phyloP scores from a whole-genome alignment of 2,329 filamentous ascomycete genomes.

The Aspergillus ustus region DNA sequence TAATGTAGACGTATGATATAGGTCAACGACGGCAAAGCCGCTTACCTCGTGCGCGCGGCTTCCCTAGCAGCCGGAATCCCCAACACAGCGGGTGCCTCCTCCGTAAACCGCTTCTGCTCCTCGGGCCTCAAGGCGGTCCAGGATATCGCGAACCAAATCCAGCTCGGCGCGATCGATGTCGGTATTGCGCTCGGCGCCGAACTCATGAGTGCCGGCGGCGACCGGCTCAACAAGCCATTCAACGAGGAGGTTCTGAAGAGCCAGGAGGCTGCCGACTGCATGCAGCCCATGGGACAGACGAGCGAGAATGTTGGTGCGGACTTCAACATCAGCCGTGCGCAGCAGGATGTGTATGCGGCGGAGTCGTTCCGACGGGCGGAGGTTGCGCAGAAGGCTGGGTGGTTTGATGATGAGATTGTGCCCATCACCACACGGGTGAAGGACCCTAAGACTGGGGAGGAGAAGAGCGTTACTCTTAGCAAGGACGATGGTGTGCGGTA shows the following conservation, averaged over 20 bases:
- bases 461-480: conserved; percentile 76
- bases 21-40: conserved; percentile 83
- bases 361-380: conserved; percentile 90
- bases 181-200: conserved; percentile 90
- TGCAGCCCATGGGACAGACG: conserved; percentile 97
- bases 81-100: conserved; percentile 80
- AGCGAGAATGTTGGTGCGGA: conserved; percentile 93
- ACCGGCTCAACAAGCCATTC: conserved; percentile 73
- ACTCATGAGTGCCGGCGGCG: conserved; percentile 78
- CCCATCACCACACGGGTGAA: conserved; percentile 83
- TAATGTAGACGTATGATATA: conserved; percentile 19
- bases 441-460: conserved; percentile 79
- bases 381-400: conserved; percentile 84
- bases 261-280: conserved; percentile 82
- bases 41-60: conserved; percentile 89
- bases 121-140: conserved; percentile 94
- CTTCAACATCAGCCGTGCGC: conserved; percentile 79
- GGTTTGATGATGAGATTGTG: conserved; percentile 91
- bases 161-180: conserved; percentile 77
- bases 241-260: conserved; percentile 74
- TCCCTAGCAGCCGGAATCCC: conserved; percentile 91
- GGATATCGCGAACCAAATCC: conserved; percentile 90
- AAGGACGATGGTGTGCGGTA: conserved; percentile 89
- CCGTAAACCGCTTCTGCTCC: conserved; percentile 95
- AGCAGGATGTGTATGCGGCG: conserved; percentile 83